Evolutionary conservation across 1,284 basidiomycete genomes (phyloP).

Genomic region (Pascua sp.): DNA sequence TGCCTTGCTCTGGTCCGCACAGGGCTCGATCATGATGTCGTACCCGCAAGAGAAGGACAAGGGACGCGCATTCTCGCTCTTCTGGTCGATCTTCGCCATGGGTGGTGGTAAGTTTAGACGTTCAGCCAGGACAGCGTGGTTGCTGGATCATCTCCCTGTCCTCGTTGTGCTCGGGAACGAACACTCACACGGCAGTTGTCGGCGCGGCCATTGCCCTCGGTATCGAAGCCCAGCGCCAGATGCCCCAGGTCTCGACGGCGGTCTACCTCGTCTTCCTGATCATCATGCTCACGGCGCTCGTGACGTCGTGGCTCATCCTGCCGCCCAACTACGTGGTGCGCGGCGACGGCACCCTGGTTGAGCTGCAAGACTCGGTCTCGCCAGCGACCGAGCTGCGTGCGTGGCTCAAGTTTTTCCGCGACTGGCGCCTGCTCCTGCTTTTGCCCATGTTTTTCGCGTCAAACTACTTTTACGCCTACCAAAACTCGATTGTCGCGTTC

Average conservation of each 20-base stretch:
- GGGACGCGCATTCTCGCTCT: constrained; percentile 18
- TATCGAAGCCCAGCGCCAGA: constrained; percentile 26
- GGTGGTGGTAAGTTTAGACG: constrained; percentile 39
- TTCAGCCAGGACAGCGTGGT: no score
- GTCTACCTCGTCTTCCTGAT: constrained; percentile 44
- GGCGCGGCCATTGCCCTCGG: constrained; percentile 52
- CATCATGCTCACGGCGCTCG: constrained; percentile 40
- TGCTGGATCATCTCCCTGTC: constrained; percentile 46
- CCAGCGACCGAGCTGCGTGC: constrained; percentile 26
- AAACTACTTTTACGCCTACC: constrained; percentile 40
- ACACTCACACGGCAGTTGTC: constrained; percentile 30
- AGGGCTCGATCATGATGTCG: constrained; percentile 53
- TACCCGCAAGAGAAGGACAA: constrained; percentile 48
- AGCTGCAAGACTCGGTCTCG: constrained; percentile 22
- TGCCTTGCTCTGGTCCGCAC: constrained; percentile 42
- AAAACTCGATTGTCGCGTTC: constrained; percentile 33
- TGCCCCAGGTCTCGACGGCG: constrained; percentile 30
- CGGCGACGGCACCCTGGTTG: constrained; percentile 34
- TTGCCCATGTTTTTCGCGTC: constrained; percentile 40
- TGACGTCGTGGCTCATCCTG: constrained; percentile 32
- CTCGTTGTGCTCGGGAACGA: no score
- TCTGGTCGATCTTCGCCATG: constrained; percentile 52
- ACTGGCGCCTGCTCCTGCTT: constrained; percentile 33
- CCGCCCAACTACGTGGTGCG: constrained; percentile 36
- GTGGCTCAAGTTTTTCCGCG: constrained; percentile 29